Evolutionary conservation across 306 rosid genomes (phyloP), one percentile per base, ranked within the genome.

Genomic region (Castanea mollissima): DNA sequence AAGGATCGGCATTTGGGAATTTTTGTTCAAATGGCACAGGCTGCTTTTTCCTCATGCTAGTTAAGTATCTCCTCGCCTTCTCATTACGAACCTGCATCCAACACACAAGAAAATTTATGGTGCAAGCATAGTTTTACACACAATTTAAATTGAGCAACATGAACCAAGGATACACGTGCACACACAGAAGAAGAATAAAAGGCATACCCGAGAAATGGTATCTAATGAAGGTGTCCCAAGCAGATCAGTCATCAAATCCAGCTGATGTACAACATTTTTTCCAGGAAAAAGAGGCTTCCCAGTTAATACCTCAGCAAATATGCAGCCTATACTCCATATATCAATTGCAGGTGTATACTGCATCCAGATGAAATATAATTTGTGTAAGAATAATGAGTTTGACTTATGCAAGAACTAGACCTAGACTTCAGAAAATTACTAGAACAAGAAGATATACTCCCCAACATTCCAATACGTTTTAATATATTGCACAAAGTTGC

Each of bases 341-440:
- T 94, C 99, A 84, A 94, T 94, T 55, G 99, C 97, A 34, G 97
- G 93, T n/a, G 99, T 94, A 86, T 94, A 94, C 99, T 94, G 90
- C 78, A 85, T 54, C 78, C 73, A 82, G 31, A 86, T 46, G 31
- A 41, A 64, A 77, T 52, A 21, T 18, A 2, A 38, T 34, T 35
- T 35, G 55, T 74, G 59, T 5, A 25, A 27, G 23, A 6, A 46
- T 35, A 68, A 18, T 20, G 65, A 52, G 56, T 32, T 6, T 21
- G 0, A 9, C 34, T 19, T 19, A 68, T 18, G 25, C 52, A n/a
- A 68, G 52, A 35, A 68, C 51, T 35, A 34, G 27, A 68, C 27
- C 72, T 18, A 19, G 72, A 49, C 13, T 23, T 59, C 32, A 6
- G 65, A 59, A 59, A 27, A 49, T 49, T 8, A 34, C 44, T 6